Evolutionary conservation across 192 early-diverging fungal species (phyloP), one percentile per base, ranked within the genome.

Genomic region (Haplosporangium gracile): DNA sequence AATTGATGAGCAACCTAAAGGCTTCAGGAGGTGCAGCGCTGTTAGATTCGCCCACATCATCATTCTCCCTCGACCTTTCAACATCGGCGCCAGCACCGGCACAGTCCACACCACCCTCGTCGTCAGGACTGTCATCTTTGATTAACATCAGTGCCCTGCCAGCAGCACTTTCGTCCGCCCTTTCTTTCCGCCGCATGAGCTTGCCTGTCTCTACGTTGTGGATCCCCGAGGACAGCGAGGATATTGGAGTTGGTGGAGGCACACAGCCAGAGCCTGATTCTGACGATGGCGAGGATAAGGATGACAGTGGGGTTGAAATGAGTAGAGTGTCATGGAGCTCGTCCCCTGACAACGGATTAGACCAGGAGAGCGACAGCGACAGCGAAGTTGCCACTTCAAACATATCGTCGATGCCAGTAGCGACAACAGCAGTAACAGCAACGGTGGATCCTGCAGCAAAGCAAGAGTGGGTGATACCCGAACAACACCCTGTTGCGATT

Each of bases 171-270:
- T 80, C 55, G 13, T 80, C 78, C 0, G 78, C 83, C 13, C 55
- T 85, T 2, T 80, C 78, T 2, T 80, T 85, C 26, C 78, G 78
- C 53, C 72, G 83, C 6, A 60, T 85, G n/a, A 85, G 78, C 38
- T 55, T 85, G 42, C 83, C 78, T 15, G 55, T 40, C 26, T 80
- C 83, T 0, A 68, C 74, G 24, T 20, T 85, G 2, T 80, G 74
- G 75, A 77, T 80, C 39, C 78, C 83, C 2, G 69, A 68, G 60
- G 83, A 76, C 57, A 77, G 70, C 29, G 70, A 68, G 47, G 83
- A 80, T n/a, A 78, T 77, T 83, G 81, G 76, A 3, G 75, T 83
- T 7, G 81, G 81, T n/a, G 81, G 60, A 6, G 81, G 81, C 0
- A 68, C 81, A 2, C 76, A 69, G 6, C 81, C 81, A 16, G 77